Conservation (phyloP, 208 protist genomes). For the Crithidia expoeki region DNA sequence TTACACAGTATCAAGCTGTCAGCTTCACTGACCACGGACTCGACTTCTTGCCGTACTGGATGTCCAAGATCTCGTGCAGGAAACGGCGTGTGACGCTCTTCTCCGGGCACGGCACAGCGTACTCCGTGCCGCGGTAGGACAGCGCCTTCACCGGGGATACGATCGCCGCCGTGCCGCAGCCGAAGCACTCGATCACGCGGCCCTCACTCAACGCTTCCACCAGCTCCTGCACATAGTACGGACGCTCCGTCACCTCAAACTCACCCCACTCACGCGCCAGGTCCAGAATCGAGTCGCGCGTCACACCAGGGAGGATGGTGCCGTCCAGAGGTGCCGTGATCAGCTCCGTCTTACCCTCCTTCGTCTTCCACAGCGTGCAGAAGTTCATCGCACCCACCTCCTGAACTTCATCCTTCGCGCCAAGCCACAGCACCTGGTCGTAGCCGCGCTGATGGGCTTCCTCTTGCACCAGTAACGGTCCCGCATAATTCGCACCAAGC, state of each 20-base stretch:
- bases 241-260: constrained; percentile 86
- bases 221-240: constrained; percentile 89
- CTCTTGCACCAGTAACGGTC: constrained; percentile 84
- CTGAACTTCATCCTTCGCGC: constrained; percentile 90
- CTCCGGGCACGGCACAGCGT: constrained; percentile 52
- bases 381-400: constrained; percentile 99
- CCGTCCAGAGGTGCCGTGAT: constrained; percentile 95
- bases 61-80: constrained; percentile 58
- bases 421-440: constrained; percentile 98
- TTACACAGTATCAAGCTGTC: constrained; percentile 2
- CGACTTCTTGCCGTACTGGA: constrained; percentile 68
- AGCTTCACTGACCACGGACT: constrained; percentile 58
- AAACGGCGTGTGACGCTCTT: constrained; percentile 58
- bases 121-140: constrained; percentile 70
- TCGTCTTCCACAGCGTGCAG: constrained; percentile 87
- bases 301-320: constrained; percentile 96
- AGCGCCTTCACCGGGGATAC: constrained; percentile 93
- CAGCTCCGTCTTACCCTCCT: constrained; percentile 81
- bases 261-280: constrained; percentile 83
- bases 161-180: constrained; percentile 97
- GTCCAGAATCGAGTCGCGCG: constrained; percentile 94
- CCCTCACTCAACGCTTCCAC: constrained; percentile 79
- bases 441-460: constrained; percentile 91
- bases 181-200: constrained; percentile 95
- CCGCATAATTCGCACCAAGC: constrained; percentile 94